Conservation (phyloP, 2,329 filamentous ascomycete genomes). For the Pezicula neosporulosa region DNA sequence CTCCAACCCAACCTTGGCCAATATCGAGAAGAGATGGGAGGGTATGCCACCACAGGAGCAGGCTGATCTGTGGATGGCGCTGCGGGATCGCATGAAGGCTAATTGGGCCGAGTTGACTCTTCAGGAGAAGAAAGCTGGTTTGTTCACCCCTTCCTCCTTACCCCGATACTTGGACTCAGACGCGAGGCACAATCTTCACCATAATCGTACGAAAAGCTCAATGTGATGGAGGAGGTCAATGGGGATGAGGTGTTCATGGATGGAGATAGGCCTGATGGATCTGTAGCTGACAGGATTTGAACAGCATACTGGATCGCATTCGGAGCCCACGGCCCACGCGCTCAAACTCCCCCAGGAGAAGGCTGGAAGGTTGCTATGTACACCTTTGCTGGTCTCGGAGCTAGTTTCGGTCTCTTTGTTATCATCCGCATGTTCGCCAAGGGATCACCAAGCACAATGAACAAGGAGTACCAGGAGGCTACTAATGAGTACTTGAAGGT, state of each 20-base stretch:
- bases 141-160: conserved; percentile 31
- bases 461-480: conserved; percentile 93
- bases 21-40: conserved; percentile 99
- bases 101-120: conserved; percentile 94
- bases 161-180: neutral
- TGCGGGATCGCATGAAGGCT: conserved; percentile 97
- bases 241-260: too few species aligned
- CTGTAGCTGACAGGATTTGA: conserved; percentile 17
- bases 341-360: conserved; percentile 80
- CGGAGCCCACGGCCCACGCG: conserved; percentile 90
- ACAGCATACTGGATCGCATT: conserved; percentile 99
- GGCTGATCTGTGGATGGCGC: conserved; percentile 97
- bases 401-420: conserved; percentile 69
- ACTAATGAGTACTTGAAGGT: conserved; percentile 94
- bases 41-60: conserved; percentile 97
- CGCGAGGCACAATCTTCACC: neutral
- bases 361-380: conserved; percentile 73
- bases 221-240: neutral
- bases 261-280: neutral
- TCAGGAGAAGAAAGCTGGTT: conserved; percentile 99
- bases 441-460: conserved; percentile 81
- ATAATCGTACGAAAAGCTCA: neutral
- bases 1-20: conserved; percentile 93
- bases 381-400: conserved; percentile 63
- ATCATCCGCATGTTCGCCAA: conserved; percentile 68